Conservation (phyloP, 768 basidiomycete species). For the Tylopilus sp. region DNA sequence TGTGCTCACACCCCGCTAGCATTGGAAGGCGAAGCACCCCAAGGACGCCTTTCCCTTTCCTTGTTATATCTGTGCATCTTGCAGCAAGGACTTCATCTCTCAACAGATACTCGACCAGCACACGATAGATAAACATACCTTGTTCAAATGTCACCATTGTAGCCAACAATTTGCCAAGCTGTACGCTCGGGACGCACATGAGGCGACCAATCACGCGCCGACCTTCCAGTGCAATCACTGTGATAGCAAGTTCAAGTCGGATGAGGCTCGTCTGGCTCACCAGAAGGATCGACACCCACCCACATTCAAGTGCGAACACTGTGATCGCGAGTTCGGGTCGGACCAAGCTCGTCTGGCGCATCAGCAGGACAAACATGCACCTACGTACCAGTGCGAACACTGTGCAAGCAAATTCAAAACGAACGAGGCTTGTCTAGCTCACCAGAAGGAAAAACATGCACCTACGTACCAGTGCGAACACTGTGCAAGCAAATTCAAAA, state of each 20-base stretch:
- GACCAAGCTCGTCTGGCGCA: background rate
- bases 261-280: background rate
- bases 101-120: constrained; percentile 18
- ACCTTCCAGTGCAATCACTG: constrained; percentile 6
- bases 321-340: background rate
- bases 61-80: constrained; percentile 1
- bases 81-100: constrained; percentile 3
- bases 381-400: constrained; percentile 10
- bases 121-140: constrained; percentile 5
- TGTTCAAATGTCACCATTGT: constrained; percentile 18
- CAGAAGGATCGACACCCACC: background rate
- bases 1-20: constrained; percentile 12
- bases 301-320: constrained; percentile 6
- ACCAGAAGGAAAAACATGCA: background rate
- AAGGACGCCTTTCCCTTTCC: too few relatives aligned
- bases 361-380: background rate
- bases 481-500: constrained; percentile 9
- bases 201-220: constrained; percentile 6
- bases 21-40: constrained; percentile 11
- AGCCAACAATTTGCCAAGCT: constrained; percentile 7
- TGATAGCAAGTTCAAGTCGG: background rate
- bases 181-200: constrained; percentile 5
- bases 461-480: constrained; percentile 10
- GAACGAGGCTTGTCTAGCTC: background rate
- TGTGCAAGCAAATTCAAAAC: constrained; percentile 10